Base-by-base conservation (phyloP, 371 early-diverging fungal species). In the Actinomortierella wolfii region DNA sequence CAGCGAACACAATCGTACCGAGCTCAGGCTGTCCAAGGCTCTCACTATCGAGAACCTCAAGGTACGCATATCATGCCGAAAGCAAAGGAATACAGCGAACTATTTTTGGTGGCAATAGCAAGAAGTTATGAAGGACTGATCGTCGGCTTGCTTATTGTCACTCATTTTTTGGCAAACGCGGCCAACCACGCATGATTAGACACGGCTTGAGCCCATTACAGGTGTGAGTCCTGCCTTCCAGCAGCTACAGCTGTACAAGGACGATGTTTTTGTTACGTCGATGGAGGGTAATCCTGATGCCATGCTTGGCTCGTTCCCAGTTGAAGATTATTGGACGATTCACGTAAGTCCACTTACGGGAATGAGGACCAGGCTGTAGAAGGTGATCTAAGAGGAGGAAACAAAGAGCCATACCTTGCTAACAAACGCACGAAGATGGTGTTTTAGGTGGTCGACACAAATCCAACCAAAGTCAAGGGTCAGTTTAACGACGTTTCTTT, bases 191-290 rank as follows among this genome's bases (percentile, higher is more conserved):
- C n/a, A n/a, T n/a, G n/a, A n/a, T n/a, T 63, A 94, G 89, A 80
- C 82, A 51, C 89, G 91, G 59, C 84, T 98, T 3, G 96, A 94
- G 62, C 91, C 96, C 24, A 93, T 98, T 55, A 95, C 96, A 0
- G 98, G 98, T 44, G 89, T 96, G 29, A 90, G 93, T 7, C 70
- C 85, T 6, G 50, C 71, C 3, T 85, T 88, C 57, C 93, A 93
- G 81, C 68, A 76, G 41, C 61, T 97, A 14, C 57, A 73, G 15
- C 81, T 96, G 5, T 83, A 83, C 59, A 77, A 85, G 57, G 80
- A 83, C 26, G 83, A 88, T 41, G 70, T 66, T 18, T 69, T 83
- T 6, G 77, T 95, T 20, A 86, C 88, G 1, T 60, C 80, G 8
- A 52, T 89, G 15, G 79, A 87, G 51, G 81, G 79, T 18, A 92